Evolutionary conservation across 2,329 filamentous ascomycete species (phyloP), one percentile per base, ranked within the genome.

Genomic region (Nemania sp.): DNA sequence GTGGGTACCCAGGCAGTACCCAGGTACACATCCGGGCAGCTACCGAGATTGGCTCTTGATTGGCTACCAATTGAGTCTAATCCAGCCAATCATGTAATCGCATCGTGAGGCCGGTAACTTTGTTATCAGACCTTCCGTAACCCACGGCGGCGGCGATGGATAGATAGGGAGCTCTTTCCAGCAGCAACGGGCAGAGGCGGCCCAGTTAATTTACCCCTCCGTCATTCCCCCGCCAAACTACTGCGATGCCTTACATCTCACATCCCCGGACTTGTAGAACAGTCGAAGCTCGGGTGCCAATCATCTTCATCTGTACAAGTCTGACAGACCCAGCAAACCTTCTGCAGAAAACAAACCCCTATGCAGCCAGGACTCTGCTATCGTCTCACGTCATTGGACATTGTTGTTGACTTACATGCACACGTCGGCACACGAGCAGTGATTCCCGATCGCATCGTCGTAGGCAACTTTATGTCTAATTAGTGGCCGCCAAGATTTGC

Each of bases 351-450:
- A n/a, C 17, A 41, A 47, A 57, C 61, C 61, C 52, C 58, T 39
- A 56, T 57, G 31, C 54, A 51, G 46, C 44, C 55, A 49, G 46
- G 33, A 24, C 53, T 36, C 47, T 56, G 39, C 49, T 12, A 46
- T 54, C 47, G 49, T 49, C 41, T 31, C 49, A 60, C 58, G 43
- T 62, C 51, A 67, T 65, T 67, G 64, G 53, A 47, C 53, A 31
- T 34, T 28, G 39, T 34, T 15, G 17, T 41, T 28, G n/a, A 24
- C 14, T 37, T 28, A 30, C 41, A 49, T 50, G 49, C 33, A 31
- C 19, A 45, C 31, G 39, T 46, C 36, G 28, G 26, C 31, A 49
- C 49, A 28, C n/a, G n/a, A 58, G 41, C 48, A 22, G 30, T 39
- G 45, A 49, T 43, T 47, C 24, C 46, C 14, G 15, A 47, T 48